Base-by-base conservation (phyloP, 2,329 filamentous ascomycete species). In the Hymenoscyphus linearis region DNA sequence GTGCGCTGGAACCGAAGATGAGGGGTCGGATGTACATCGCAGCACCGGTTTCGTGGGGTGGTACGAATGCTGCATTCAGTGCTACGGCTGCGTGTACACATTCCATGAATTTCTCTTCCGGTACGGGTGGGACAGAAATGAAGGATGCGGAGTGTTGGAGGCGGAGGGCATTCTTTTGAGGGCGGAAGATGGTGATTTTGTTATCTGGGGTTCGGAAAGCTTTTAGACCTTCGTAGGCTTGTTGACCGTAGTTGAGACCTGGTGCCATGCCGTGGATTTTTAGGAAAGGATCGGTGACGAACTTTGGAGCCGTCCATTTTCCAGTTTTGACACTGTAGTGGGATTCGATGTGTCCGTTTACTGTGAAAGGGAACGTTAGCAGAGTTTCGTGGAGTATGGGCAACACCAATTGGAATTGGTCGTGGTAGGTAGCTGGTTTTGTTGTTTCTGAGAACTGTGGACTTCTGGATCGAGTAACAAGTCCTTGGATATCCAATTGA, bases 141-240 rank as follows among this genome's bases (percentile, higher is more conserved):
- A 89, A 93, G 57, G 85, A 85, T 52, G 91, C 91, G 14, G 90
- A 95, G 79, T 92, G 86, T 73, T 91, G 89, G 81, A 98, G 85
- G 62, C 93, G 90, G 50, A 78, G 76, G 40, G 93, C 95, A 75
- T 98, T 98, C 73, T 88, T 86, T 71, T 87, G 82, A 0, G 93
- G 90, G 4, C 93, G 89, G 85, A 98, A 98, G 74, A 98, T 85
- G 73, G 86, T 85, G 77, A 98, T 93, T 62, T 78, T 76, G 62
- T 80, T 74, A 74, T 89, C 85, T 18, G 91, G 89, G 2, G 82
- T 80, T 65, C 93, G 91, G 83, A 97, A 97, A 60, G 93, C 93
- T 77, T 98, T 98, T 74, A 98, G 86, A n/a, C 95, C 95, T 75
- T 99, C 95, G 80, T 96, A 99, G 70, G 91, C 93, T 79, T 98